Conservation (phyloP, 1,284 basidiomycete species). For the Gymnopus androsaceus region DNA sequence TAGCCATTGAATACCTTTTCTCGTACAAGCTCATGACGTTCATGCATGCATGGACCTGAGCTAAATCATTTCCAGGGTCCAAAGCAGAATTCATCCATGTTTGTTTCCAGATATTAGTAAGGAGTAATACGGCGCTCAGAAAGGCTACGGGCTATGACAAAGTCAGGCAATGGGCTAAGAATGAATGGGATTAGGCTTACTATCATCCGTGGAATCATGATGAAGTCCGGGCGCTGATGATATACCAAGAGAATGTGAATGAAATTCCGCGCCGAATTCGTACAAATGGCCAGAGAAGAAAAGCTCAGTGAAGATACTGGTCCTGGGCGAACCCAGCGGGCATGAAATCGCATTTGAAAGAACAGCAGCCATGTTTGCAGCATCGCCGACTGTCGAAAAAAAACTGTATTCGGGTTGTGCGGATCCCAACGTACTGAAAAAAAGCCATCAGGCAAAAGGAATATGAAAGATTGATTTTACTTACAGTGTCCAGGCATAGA, state of each 20-base stretch:
- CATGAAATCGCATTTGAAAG: slow-evolving; percentile 53
- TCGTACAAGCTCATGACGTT: slow-evolving; percentile 49
- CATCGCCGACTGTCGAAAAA: slow-evolving; percentile 62
- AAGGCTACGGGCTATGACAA: slow-evolving; percentile 23
- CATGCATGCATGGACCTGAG: slow-evolving; percentile 70
- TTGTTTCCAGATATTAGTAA: slow-evolving; percentile 75
- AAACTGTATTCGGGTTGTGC: slow-evolving; percentile 43
- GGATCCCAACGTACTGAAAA: slow-evolving; percentile 65
- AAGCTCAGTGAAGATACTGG: slow-evolving; percentile 33
- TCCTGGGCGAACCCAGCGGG: slow-evolving; percentile 47
- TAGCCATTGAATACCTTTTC: slow-evolving; percentile 26
- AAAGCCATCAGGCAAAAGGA: not conserved
- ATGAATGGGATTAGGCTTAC: not conserved
- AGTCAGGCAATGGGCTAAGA: slow-evolving; percentile 15
- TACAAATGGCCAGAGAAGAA: slow-evolving; percentile 24
- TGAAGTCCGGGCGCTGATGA: not conserved
- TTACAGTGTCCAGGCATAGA: slow-evolving; percentile 50
- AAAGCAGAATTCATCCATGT: slow-evolving; percentile 51
- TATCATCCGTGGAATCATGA: slow-evolving; percentile 22
- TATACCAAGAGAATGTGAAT: slow-evolving; percentile 48
- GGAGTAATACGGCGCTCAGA: slow-evolving; percentile 54
- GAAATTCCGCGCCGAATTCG: slow-evolving; percentile 47
- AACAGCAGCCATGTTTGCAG: slow-evolving; percentile 64
- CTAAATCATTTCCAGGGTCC: slow-evolving; percentile 59
- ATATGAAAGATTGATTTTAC: slow-evolving; percentile 20